A percentile compares a stretch with the other conserved stretches of the same genome.
Evolutionary conservation across 805 yeast genomes (phyloP).

Genomic region (Yarrowia divulgata): DNA sequence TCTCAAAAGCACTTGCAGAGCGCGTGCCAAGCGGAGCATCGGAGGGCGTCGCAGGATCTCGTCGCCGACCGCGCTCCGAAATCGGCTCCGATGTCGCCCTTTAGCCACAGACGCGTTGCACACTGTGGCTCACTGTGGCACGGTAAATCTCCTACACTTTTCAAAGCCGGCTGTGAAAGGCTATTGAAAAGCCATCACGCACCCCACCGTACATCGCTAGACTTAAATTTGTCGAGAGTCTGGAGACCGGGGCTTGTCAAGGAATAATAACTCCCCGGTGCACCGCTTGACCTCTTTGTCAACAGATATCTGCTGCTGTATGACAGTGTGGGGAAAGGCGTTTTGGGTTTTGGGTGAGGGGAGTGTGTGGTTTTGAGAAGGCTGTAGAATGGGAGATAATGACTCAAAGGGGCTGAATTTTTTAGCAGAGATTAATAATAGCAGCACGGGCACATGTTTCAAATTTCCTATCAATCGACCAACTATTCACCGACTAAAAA

Average conservation of each 20-base stretch:
- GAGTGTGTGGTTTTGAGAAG: not conserved
- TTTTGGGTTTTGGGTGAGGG: not conserved
- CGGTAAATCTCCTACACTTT: not conserved
- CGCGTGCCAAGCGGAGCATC: conserved; percentile 1
- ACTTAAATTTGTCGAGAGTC: not conserved
- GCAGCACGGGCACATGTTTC: not conserved
- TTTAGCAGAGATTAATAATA: too few relatives aligned
- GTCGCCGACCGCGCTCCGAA: conserved; percentile 1
- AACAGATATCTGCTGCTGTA: not conserved
- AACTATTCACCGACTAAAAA: not conserved
- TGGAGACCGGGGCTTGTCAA: not conserved
- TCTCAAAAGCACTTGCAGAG: conserved; percentile 15
- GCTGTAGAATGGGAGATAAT: not conserved
- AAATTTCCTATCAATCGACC: not conserved
- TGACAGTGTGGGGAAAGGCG: conserved; percentile 19
- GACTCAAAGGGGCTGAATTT: not conserved
- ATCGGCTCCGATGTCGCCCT: not conserved
- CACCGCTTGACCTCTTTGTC: conserved; percentile 20
- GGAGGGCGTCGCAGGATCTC: not conserved
- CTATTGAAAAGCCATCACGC: conserved; percentile 9
- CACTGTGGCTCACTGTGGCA: too few relatives aligned
- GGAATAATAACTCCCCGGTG: not conserved
- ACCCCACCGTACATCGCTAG: conserved; percentile 15
- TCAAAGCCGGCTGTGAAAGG: conserved; percentile 12
- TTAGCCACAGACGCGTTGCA: too few relatives aligned